Base-by-base conservation (phyloP, 805 yeast species). In the Monosporozyma solicola region DNA sequence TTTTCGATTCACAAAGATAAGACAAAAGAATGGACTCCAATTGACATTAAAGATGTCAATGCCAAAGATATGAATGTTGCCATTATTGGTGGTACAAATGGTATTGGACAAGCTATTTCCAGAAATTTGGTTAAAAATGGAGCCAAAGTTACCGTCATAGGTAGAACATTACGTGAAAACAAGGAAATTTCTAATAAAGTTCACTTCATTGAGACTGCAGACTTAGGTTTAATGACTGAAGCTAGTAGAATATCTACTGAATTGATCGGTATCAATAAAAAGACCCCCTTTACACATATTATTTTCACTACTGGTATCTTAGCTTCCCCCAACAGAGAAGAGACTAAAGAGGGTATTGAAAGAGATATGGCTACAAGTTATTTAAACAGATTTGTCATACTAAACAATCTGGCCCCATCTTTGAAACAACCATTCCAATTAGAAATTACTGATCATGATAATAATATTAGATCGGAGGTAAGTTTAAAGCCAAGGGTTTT, bases 291-390 rank as follows among this genome's bases (percentile, higher is more conserved):
- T 6, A 70, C 72, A 43, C 55, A 69, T 41, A 45, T 71, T 9
- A 46, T 73, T 9, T 72, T 73, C 59, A 71, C 76, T 3, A 64
- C 74, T 3, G 77, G 76, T n/a, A 72, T 71, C n/a, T 54, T 73
- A 50, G 73, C 76, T 0, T 53, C 68, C 1, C 52, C 59, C 16
- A 37, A 52, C 6, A 63, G 68, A 45, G 60, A 72, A 55, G 71
- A 56, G 29, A 72, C 76, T 1, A 27, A 51, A 3, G 76, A 73
- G 54, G 74, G 74, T 0, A 44, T 73, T 24, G 77, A 73, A 52
- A 59, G 57, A 31, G 75, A 72, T 55, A 58, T 71, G 62, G 74
- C 74, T 1, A 69, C 69, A 16, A 69, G 73, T 56, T 72, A 61
- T 55, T 54, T 73, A 51, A 72, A 68, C 58, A 61, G 77, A 51